Conservation (phyloP, 225 moss, liverwort and hornwort genomes). For the Physcomitrium patens region DNA sequence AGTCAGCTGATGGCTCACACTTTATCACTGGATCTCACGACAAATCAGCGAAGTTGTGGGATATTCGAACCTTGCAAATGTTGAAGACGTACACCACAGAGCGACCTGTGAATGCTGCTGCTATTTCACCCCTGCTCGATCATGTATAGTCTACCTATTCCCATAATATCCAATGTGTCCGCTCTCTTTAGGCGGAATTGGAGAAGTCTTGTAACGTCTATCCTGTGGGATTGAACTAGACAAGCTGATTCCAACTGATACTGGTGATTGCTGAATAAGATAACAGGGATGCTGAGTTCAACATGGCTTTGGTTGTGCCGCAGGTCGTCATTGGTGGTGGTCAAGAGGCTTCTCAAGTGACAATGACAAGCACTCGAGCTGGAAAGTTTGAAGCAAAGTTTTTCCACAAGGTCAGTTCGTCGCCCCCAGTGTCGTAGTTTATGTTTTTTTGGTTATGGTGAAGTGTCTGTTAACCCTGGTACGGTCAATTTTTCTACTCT, state of each 20-base stretch:
- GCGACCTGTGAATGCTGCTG: slow-evolving; percentile 91
- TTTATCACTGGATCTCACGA: slow-evolving; percentile 93
- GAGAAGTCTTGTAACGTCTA: not conserved
- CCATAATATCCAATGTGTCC: not conserved
- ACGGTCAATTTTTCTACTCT: not conserved
- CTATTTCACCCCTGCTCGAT: slow-evolving; percentile 80
- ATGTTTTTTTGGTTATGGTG: not conserved
- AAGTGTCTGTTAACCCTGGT: not conserved
- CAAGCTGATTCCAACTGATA: not conserved
- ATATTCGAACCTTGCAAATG: slow-evolving; percentile 78
- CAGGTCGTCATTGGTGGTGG: slow-evolving; percentile 96
- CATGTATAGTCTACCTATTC: slow-evolving; percentile 51
- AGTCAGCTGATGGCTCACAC: slow-evolving; percentile 86
- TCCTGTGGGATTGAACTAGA: slow-evolving; percentile 3
- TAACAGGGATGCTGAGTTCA: slow-evolving; percentile 4
- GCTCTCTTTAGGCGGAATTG: not conserved
- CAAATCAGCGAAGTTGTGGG: slow-evolving; percentile 93
- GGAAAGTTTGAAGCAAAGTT: slow-evolving; percentile 98
- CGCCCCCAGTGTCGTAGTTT: not conserved
- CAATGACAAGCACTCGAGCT: slow-evolving; percentile 84
- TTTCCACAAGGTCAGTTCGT: slow-evolving; percentile 76
- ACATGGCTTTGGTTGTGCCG: not conserved
- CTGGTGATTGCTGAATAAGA: not conserved
- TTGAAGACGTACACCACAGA: slow-evolving; percentile 85
- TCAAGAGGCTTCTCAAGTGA: slow-evolving; percentile 96